Conservation (phyloP, 73 alveolate genomes). For the Durusdinium trenchii region DNA sequence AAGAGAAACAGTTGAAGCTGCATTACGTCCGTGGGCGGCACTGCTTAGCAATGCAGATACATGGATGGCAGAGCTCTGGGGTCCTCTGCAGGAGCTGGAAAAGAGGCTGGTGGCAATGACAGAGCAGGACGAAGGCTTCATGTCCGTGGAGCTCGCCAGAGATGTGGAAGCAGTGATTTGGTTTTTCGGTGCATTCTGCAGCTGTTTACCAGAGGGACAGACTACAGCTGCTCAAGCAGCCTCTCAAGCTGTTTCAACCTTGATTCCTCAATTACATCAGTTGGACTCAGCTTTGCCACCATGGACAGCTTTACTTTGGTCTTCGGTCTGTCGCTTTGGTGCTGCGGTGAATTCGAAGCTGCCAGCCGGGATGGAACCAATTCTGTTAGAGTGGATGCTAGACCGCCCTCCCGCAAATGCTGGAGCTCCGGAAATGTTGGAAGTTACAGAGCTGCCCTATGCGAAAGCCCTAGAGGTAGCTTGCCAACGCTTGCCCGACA, state of each 20-base stretch:
- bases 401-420: constrained; percentile 54
- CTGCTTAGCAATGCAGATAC: constrained; percentile 66
- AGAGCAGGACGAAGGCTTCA: constrained; percentile 41
- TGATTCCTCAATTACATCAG: constrained; percentile 45
- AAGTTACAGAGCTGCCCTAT: constrained; percentile 86
- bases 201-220: constrained; percentile 51
- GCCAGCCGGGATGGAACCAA: constrained; percentile 40
- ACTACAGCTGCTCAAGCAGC: constrained; percentile 52
- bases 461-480: constrained; percentile 86
- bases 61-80: constrained; percentile 74
- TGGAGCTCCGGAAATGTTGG: constrained; percentile 79
- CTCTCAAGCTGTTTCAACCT: constrained; percentile 32
- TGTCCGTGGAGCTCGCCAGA: constrained; percentile 52
- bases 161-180: constrained; percentile 78
- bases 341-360: constrained; percentile 76
- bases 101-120: neutral
- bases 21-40: constrained; percentile 82
- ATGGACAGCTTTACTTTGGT: constrained; percentile 70
- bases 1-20: constrained; percentile 40
- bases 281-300: constrained; percentile 79
- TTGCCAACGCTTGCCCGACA: constrained; percentile 73
- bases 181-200: constrained; percentile 87
- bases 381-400: constrained; percentile 78
- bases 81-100: constrained; percentile 30
- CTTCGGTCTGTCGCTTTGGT: constrained; percentile 33